Evolutionary conservation across 768 basidiomycete genomes (phyloP), one percentile per base, ranked within the genome.

Genomic region (Gautieria morchelliformis): DNA sequence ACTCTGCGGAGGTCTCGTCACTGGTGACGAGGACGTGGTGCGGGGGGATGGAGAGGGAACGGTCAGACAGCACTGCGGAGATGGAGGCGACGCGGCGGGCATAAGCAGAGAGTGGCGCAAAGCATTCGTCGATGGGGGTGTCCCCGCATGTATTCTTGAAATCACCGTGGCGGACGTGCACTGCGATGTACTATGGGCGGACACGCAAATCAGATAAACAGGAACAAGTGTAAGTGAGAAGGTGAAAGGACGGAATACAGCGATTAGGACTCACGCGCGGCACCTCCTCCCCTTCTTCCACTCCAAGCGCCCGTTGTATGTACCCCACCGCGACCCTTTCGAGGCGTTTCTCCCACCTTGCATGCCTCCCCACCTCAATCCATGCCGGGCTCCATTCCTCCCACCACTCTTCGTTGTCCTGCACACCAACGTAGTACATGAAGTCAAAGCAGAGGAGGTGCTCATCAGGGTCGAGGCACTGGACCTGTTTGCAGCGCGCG

Each of bases 11-110:
- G 44, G 68, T 63, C 64, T 86, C 83, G 63, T 86, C 84, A 59
- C 81, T 84, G 17, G 82, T 85, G 74, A 84, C 75, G 44, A 86
- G 72, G 24, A 85, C 78, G 60, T 79, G 73, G 20, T 33, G 35
- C 37, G 32, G 3, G 11, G 56, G 56, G 7, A 57, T 15, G 12
- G 27, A 10, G 5, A 58, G 37, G 17, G 17, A n/a, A 4, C 44
- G 41, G 33, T 78, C 77, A 9, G 59, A 65, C 5, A 80, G 66
- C 15, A n/a, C 20, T 12, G 32, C 46, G 62, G 78, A 75, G 5
- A 83, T 74, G 64, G 83, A 82, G 4, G 76, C 69, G 6, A 84
- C 81, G 40, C 79, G 76, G 52, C 75, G 71, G n/a, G 71, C 77
- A 60, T 81, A 77, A 35, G 74, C 78, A 37, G 76, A 64, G n/a